Conservation (phyloP, 345 rosid genomes). For the Salix koriyanagi region DNA sequence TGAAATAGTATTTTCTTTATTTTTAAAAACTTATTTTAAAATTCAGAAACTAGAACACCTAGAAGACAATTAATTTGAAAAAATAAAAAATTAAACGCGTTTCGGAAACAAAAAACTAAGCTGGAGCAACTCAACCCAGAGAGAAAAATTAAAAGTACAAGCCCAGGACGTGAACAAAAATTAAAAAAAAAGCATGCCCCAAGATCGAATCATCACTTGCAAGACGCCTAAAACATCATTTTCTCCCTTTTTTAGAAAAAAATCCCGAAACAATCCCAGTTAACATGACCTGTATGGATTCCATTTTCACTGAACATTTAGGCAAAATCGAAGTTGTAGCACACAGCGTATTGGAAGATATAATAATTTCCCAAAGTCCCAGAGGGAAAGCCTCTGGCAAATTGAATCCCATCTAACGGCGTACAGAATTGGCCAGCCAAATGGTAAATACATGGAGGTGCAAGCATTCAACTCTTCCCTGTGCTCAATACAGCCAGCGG, state of each 20-base stretch:
- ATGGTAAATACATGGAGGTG: not conserved
- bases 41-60: no score
- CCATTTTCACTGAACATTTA: not conserved
- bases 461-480: not conserved
- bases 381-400: not conserved
- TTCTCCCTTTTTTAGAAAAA: no score
- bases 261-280: no score
- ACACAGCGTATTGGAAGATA: not conserved
- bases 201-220: not conserved
- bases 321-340: not conserved
- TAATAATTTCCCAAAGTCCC: not conserved
- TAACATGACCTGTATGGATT: not conserved
- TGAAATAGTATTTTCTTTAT: no score
- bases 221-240: not conserved
- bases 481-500: not conserved
- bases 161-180: not conserved
- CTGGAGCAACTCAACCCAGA: not conserved
- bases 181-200: no score
- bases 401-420: not conserved
- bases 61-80: no score
- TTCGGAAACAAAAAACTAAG: no score
- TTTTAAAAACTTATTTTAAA: no score
- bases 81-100: no score
- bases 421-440: not conserved
- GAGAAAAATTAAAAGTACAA: not conserved